phyloP scores from a whole-genome alignment of 2,329 filamentous ascomycete genomes.

The Arthrinium puccinioides region DNA sequence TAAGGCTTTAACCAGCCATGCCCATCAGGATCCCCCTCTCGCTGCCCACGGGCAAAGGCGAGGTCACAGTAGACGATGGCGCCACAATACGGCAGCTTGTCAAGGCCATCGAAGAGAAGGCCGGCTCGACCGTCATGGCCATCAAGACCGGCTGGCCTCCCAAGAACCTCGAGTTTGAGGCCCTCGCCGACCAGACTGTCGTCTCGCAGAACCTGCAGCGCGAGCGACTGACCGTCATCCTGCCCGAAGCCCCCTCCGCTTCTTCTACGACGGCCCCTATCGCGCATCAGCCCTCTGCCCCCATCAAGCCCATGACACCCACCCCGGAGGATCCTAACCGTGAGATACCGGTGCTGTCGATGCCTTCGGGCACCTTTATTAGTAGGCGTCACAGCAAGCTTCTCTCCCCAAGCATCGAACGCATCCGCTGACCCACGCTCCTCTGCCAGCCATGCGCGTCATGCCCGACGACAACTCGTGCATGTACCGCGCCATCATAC shows the following conservation, averaged over 20 bases:
- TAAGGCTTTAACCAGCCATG: no score
- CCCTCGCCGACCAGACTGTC: conserved; percentile 36
- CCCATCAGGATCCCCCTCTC: conserved; percentile 69
- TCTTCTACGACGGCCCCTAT: no score
- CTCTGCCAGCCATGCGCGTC: conserved; percentile 62
- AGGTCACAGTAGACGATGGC: conserved; percentile 59
- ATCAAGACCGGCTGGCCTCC: conserved; percentile 84
- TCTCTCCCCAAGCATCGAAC: no score
- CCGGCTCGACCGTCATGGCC: conserved; percentile 54
- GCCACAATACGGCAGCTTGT: conserved; percentile 59
- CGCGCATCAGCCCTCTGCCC: no score
- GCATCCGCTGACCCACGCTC: no score
- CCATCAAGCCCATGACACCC: no score
- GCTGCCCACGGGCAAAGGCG: conserved; percentile 65
- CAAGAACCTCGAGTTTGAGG: conserved; percentile 56
- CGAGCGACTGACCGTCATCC: conserved; percentile 44
- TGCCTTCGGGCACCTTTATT: no score
- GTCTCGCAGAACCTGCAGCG: conserved; percentile 39
- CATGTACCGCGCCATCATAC: conserved; percentile 83
- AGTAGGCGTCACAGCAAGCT: no score
- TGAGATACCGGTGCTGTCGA: no score
- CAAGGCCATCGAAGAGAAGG: conserved; percentile 53
- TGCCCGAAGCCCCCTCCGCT: no score
- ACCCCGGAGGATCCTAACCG: no score
- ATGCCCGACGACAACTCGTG: conserved; percentile 98